Percentiles rank a stretch among this genome's conserved stretches.
phyloP scores from a whole-genome alignment of 768 basidiomycete genomes.

The Auricularia cornea region DNA sequence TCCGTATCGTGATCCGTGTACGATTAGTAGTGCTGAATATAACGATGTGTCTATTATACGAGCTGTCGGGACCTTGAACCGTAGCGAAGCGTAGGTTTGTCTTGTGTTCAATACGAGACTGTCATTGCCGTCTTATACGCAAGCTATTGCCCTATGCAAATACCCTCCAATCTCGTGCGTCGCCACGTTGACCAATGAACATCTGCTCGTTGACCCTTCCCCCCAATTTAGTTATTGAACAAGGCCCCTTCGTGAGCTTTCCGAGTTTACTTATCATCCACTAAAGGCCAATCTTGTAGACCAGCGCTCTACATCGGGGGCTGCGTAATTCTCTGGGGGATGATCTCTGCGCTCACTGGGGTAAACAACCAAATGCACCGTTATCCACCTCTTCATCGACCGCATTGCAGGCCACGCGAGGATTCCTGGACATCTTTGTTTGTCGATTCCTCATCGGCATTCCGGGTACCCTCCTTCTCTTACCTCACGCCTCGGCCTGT shows the following conservation, averaged over 20 bases:
- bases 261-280: not conserved
- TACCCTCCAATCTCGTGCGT: slow-evolving; percentile 7
- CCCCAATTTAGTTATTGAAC: slow-evolving; percentile 39
- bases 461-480: slow-evolving; percentile 25
- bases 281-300: slow-evolving; percentile 22
- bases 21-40: no score
- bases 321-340: slow-evolving; percentile 55
- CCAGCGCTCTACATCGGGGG: slow-evolving; percentile 54
- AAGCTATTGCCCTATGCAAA: slow-evolving; percentile 8
- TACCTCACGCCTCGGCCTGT: not conserved
- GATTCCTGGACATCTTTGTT: slow-evolving; percentile 44
- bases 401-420: slow-evolving; percentile 38
- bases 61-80: no score
- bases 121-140: slow-evolving; percentile 3
- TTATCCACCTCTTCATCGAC: not conserved
- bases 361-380: slow-evolving; percentile 21
- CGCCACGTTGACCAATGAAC: not conserved
- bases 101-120: not conserved
- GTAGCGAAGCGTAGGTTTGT: no score
- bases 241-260: slow-evolving; percentile 39
- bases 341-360: slow-evolving; percentile 55
- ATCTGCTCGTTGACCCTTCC: not conserved
- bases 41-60: no score
- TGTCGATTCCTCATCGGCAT: slow-evolving; percentile 57
- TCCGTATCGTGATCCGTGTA: no score